Conservation (phyloP, 139 green algal genomes). For the Medakamo hakoo region DNA sequence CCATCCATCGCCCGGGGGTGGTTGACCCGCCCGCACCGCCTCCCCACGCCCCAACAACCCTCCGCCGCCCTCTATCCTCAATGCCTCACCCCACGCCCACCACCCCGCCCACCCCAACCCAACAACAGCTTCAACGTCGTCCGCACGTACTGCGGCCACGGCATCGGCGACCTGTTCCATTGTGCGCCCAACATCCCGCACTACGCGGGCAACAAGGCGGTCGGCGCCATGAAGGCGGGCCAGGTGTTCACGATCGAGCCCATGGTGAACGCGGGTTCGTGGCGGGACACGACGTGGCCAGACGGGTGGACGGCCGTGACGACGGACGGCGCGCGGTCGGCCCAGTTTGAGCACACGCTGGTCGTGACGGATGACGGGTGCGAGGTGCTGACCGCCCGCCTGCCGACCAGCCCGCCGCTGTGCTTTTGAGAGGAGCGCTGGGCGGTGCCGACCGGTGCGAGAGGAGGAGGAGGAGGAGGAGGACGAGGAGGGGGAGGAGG, state of each 20-base stretch:
- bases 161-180: slow-evolving; percentile 93
- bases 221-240: slow-evolving; percentile 73
- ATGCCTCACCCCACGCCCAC: background rate
- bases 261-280: slow-evolving; percentile 84
- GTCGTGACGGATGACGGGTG: slow-evolving; percentile 63
- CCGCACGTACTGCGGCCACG: slow-evolving; percentile 90
- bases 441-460: no score
- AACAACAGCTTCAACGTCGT: slow-evolving; percentile 57
- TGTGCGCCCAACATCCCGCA: slow-evolving; percentile 94
- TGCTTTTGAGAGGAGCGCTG: no score
- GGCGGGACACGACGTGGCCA: slow-evolving; percentile 74
- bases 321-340: slow-evolving; percentile 64
- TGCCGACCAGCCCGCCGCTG: slow-evolving; percentile 55
- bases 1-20: background rate
- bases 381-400: slow-evolving; percentile 62
- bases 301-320: slow-evolving; percentile 91
- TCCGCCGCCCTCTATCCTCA: background rate
- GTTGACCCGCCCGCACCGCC: background rate
- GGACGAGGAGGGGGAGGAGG: no score
- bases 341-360: slow-evolving; percentile 92
- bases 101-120: background rate
- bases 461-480: no score
- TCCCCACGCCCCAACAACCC: background rate
- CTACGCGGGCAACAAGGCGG: slow-evolving; percentile 83
- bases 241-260: slow-evolving; percentile 94